These are phyloP conservation scores for Lagerstroemia speciosa DNA, from an alignment of 345 rosid genomes.

Conservation along the genomic window DNA sequence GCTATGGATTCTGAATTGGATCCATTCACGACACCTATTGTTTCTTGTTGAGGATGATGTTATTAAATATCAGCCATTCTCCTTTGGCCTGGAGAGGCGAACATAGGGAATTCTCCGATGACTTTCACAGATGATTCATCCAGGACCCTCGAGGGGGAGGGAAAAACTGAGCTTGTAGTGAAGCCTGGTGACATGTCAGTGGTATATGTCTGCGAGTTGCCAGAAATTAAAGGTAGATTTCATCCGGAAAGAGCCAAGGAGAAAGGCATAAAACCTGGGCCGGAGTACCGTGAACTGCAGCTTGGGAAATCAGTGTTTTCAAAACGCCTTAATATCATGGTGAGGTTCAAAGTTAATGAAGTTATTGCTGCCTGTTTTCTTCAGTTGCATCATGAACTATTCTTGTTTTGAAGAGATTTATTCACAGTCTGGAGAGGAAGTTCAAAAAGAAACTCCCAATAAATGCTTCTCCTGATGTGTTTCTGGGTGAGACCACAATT, in stretches of 20 bases:
- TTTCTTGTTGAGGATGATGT: constrained; percentile 67
- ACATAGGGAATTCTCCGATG: neutral
- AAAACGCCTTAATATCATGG: constrained; percentile 53
- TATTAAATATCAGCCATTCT: constrained; percentile 77
- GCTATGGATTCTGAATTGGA: constrained; percentile 22
- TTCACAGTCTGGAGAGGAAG: neutral
- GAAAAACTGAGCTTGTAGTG: constrained; percentile 15
- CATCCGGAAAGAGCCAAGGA: constrained; percentile 69
- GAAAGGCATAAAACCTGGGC: constrained; percentile 79
- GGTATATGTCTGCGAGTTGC: constrained; percentile 73
- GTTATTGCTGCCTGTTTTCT: neutral
- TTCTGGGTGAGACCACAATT: constrained; percentile 2
- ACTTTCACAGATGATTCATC: neutral
- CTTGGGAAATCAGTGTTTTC: constrained; percentile 81
- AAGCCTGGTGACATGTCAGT: constrained; percentile 79
- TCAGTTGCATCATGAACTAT: constrained; percentile 5
- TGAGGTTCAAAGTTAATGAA: constrained; percentile 25
- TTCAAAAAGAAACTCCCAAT: neutral
- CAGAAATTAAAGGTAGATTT: constrained; percentile 77
- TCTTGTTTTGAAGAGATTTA: neutral
- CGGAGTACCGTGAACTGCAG: constrained; percentile 67
- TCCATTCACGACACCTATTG: constrained; percentile 36
- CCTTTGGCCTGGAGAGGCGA: constrained; percentile 25
- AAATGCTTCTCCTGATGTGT: constrained; percentile 5
- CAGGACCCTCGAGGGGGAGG: neutral